Percentiles rank a stretch among this genome's conserved stretches.
These are phyloP conservation scores for Trichoderma sp. DNA, from an alignment of 2,329 filamentous ascomycete genomes.

Conservation along the genomic window DNA sequence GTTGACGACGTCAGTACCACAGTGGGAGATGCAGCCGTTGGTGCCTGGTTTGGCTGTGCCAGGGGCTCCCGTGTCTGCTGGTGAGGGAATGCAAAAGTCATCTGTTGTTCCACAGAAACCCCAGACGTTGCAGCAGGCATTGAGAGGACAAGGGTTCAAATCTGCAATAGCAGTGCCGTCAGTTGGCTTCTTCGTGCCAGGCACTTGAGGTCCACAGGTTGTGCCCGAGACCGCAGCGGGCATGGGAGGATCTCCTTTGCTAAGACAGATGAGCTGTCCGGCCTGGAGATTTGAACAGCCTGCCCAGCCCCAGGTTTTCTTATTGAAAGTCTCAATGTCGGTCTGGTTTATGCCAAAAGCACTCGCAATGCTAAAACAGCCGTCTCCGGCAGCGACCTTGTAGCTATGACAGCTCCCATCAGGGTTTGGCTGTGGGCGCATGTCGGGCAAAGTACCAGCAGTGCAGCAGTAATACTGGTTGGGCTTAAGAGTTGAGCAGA, in stretches of 20 bases:
- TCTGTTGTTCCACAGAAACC: conserved; percentile 44
- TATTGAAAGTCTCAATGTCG: conserved; percentile 33
- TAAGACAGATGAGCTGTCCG: conserved; percentile 25
- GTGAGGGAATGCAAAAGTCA: too few species aligned
- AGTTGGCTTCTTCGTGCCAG: conserved; percentile 22
- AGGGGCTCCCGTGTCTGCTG: too few species aligned
- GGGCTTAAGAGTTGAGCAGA: conserved; percentile 28
- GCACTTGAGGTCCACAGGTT: conserved; percentile 30
- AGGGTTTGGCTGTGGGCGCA: conserved; percentile 12
- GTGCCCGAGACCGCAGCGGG: conserved; percentile 24
- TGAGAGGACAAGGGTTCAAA: conserved; percentile 32
- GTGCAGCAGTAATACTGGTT: conserved; percentile 39
- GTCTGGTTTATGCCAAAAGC: conserved; percentile 29
- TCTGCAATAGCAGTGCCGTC: conserved; percentile 21
- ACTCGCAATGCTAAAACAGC: conserved; percentile 34
- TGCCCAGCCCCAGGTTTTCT: conserved; percentile 32
- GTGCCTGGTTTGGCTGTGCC: too few species aligned
- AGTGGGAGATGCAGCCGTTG: too few species aligned
- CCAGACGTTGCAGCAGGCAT: conserved; percentile 36
- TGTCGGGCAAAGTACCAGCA: conserved; percentile 23
- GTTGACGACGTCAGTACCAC: too few species aligned
- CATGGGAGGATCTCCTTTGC: conserved; percentile 30
- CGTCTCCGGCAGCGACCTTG: conserved; percentile 33
- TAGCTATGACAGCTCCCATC: conserved; percentile 39
- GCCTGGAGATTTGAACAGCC: conserved; percentile 25